phyloP scores from a whole-genome alignment of 202 grass and related monocot genomes.

The Digitaria exilis region DNA sequence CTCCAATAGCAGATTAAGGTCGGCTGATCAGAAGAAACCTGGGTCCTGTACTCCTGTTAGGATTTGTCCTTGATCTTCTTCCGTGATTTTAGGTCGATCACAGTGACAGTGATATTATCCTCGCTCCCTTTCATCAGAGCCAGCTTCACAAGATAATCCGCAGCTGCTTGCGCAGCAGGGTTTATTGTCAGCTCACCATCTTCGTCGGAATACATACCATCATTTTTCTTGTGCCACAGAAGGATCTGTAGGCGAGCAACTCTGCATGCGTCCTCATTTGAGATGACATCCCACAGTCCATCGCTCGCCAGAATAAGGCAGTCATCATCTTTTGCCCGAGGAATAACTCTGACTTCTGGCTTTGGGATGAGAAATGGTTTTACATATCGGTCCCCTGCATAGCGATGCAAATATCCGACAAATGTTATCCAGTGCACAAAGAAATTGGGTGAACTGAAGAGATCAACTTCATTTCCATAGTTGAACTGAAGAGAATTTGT shows the following conservation, averaged over 20 bases:
- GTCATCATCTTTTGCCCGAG: conserved; percentile 61
- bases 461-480: neutral
- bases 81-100: conserved; percentile 69
- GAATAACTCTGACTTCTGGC: conserved; percentile 62
- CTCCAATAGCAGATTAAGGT: neutral
- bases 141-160: conserved; percentile 53
- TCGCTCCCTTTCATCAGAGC: conserved; percentile 59
- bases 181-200: neutral
- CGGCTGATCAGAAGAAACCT: neutral
- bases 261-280: conserved; percentile 66
- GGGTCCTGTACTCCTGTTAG: conserved; percentile 13
- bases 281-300: conserved; percentile 76
- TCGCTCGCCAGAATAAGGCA: conserved; percentile 75
- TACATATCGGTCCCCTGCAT: conserved; percentile 59
- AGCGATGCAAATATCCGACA: conserved; percentile 1
- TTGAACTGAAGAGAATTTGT: neutral
- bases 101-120: conserved; percentile 70
- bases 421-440: neutral
- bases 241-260: conserved; percentile 57
- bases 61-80: conserved; percentile 60
- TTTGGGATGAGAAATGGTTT: conserved; percentile 67
- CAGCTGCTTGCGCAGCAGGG: conserved; percentile 75
- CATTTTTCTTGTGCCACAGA: conserved; percentile 64
- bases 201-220: neutral
- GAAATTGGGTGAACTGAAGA: conserved; percentile 3